Conservation (phyloP, 257 asterid species). For the Gentiana dahurica region DNA sequence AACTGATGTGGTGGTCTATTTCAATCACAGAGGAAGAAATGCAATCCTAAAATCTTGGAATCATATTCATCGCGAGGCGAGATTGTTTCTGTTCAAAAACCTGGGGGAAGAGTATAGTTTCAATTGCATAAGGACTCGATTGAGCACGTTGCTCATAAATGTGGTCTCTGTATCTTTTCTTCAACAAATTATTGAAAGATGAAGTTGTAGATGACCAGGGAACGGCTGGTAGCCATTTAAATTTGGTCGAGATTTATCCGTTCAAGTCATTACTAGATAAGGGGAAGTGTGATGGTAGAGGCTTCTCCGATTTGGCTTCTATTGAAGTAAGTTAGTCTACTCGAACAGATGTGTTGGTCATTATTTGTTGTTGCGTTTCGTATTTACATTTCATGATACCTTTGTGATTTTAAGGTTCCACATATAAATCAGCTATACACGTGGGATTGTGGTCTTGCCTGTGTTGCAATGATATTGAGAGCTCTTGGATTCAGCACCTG, state of each 20-base stretch:
- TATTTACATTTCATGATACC: conserved; percentile 2
- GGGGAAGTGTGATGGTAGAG: conserved; percentile 21
- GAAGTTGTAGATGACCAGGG: conserved; percentile 45
- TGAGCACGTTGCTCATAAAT: conserved; percentile 26
- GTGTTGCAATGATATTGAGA: conserved; percentile 78
- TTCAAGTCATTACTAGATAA: conserved; percentile 25
- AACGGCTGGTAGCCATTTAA: conserved; percentile 25
- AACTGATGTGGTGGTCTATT: no score
- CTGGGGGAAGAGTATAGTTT: neutral
- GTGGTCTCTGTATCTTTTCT: conserved; percentile 65
- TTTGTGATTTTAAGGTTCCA: conserved; percentile 49
- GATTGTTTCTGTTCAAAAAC: neutral
- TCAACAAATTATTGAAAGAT: conserved; percentile 59
- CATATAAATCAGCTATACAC: conserved; percentile 67
- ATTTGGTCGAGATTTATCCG: conserved; percentile 31
- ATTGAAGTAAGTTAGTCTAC: conserved; percentile 44
- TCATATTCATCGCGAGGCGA: no score
- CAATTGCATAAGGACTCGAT: conserved; percentile 1
- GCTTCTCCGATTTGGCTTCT: conserved; percentile 23
- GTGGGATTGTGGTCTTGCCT: conserved; percentile 99
- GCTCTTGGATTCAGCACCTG: conserved; percentile 42
- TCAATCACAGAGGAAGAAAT: no score
- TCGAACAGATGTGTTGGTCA: conserved; percentile 2
- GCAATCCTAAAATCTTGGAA: no score
- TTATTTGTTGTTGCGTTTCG: neutral